phyloP scores from a whole-genome alignment of 1,284 basidiomycete species.

The Peniophora sp. region DNA sequence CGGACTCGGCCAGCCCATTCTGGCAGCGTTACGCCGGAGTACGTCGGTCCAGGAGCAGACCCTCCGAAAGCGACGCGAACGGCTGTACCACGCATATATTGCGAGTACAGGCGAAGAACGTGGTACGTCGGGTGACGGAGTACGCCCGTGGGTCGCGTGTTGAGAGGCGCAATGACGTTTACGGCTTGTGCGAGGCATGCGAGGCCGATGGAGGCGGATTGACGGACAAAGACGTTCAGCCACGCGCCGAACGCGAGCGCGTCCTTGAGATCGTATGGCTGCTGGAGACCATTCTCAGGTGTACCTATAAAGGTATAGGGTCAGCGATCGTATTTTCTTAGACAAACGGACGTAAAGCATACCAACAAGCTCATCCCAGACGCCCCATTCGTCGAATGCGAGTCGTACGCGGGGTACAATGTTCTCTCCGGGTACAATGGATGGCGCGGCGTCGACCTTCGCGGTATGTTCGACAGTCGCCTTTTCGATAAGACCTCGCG shows the following conservation, averaged over 20 bases:
- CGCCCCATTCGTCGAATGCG: slow-evolving; percentile 54
- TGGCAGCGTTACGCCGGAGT: slow-evolving; percentile 39
- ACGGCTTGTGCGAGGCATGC: slow-evolving; percentile 59
- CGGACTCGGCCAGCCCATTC: slow-evolving; percentile 35
- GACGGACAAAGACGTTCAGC: slow-evolving; percentile 58
- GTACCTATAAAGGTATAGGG: slow-evolving; percentile 14
- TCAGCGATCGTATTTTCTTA: no score
- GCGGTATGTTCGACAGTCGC: slow-evolving; percentile 12
- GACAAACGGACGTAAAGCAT: no score
- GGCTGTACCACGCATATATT: slow-evolving; percentile 43
- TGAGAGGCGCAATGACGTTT: slow-evolving; percentile 47
- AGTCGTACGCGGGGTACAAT: slow-evolving; percentile 16
- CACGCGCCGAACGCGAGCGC: slow-evolving; percentile 52
- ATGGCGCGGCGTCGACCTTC: not conserved
- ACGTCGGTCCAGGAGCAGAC: slow-evolving; percentile 22
- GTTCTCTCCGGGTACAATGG: not conserved
- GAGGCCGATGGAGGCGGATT: slow-evolving; percentile 52
- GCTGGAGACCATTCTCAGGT: slow-evolving; percentile 49
- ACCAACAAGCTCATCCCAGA: slow-evolving; percentile 35
- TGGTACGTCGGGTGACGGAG: slow-evolving; percentile 49
- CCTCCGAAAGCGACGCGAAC: slow-evolving; percentile 30
- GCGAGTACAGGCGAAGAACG: slow-evolving; percentile 44
- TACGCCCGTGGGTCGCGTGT: slow-evolving; percentile 29
- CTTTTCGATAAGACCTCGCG: slow-evolving; percentile 32
- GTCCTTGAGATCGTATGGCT: slow-evolving; percentile 54